phyloP scores from a whole-genome alignment of 176 grass and related monocot genomes.

The Bolboschoenus planiculmis region DNA sequence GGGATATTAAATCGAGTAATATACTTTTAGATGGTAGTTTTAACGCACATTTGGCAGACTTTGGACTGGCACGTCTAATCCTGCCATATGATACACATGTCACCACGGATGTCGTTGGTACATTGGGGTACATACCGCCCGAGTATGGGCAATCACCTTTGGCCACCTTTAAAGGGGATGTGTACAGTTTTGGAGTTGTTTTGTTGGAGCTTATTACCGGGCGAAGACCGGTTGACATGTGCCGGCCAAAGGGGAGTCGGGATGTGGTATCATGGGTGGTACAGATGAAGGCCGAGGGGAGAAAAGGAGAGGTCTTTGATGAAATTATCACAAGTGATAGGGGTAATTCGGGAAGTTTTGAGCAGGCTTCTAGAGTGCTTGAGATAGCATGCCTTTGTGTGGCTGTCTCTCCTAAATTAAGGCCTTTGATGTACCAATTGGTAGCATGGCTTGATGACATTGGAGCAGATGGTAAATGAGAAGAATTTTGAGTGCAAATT shows the following conservation, averaged over 20 bases:
- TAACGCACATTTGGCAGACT: conserved; percentile 78
- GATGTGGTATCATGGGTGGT: conserved; percentile 91
- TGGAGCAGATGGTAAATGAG: neutral
- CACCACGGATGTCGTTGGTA: conserved; percentile 81
- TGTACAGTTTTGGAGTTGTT: conserved; percentile 89
- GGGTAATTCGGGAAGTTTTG: conserved; percentile 26
- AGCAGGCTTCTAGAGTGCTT: conserved; percentile 48
- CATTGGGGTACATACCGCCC: conserved; percentile 78
- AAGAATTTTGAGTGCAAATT: conserved; percentile 46
- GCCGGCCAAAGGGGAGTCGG: conserved; percentile 69
- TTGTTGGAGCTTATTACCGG: conserved; percentile 74
- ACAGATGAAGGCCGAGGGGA: conserved; percentile 66
- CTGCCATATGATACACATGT: conserved; percentile 76
- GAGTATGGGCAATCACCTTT: conserved; percentile 73
- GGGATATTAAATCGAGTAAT: conserved; percentile 96
- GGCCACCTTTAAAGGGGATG: conserved; percentile 82
- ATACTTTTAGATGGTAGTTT: conserved; percentile 87
- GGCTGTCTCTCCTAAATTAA: conserved; percentile 47
- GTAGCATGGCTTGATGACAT: conserved; percentile 73
- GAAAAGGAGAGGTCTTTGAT: conserved; percentile 70
- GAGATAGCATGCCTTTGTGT: conserved; percentile 86
- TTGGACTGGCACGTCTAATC: conserved; percentile 78
- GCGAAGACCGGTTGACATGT: conserved; percentile 82
- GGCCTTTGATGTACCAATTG: conserved; percentile 66
- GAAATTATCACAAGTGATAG: conserved; percentile 36